Base-by-base conservation (phyloP, 495 filamentous ascomycete genomes). In the Penicillium odoratum region DNA sequence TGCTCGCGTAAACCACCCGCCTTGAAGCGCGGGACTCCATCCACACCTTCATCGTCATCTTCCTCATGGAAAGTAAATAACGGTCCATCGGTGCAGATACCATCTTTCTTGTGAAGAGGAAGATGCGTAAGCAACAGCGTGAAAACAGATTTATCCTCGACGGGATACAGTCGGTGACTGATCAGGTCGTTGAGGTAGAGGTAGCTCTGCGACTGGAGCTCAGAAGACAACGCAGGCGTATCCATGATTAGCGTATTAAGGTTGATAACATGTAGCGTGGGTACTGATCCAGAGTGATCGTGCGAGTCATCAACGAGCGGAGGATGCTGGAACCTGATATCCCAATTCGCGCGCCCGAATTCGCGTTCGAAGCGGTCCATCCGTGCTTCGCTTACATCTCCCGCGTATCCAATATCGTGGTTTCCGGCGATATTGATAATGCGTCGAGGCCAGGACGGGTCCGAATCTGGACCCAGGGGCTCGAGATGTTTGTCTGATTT, bases 321-420 rank as follows among this genome's bases (percentile, higher is more conserved):
- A 56, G 46, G 69, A 38, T 53, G 60, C 51, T 81, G 83, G 69
- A 97, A 95, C 26, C 83, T 77, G 7, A 93, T 79, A 61, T 92
- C 90, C 84, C 94, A 98, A 69, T 97, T 94, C 21, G 86, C 81
- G 53, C 83, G 88, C 28, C 94, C 94, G 67, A 97, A 98, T 15
- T 81, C 82, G 8, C 77, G 69, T 74, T 94, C 90, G 69, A 96
- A 98, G 7, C 94, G 81, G 33, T 83, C 76, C 43, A 95, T 80
- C 10, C 91, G 83, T 30, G 84, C 75, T 34, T 77, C 70, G 52
- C 85, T 89, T 55, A 96, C 80, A 70, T 98, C 94, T 0, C 94
- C 94, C 0, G 93, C 90, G 65, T 98, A 98, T 29, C 94, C 94
- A 53, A 98, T 85, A 70, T 98, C 94, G 64, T 98, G 94, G 68